Conservation (phyloP, 768 basidiomycete species). For the Kwoniella europaea region DNA sequence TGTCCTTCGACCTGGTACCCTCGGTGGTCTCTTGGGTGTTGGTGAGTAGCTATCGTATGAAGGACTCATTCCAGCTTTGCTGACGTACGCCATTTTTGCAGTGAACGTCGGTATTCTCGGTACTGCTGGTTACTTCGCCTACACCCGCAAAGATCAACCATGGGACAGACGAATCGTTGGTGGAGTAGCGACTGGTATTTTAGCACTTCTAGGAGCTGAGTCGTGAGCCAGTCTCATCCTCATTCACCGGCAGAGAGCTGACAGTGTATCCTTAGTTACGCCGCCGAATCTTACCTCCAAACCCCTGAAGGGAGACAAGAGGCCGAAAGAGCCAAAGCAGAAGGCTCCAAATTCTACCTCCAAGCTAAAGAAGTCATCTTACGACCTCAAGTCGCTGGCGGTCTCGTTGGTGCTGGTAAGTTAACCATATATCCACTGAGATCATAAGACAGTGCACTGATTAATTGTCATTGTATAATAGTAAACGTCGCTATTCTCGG, state of each 20-base stretch:
- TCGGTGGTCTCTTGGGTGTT: conserved; percentile 73
- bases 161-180: conserved; percentile 57
- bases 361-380: conserved; percentile 66
- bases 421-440: background rate
- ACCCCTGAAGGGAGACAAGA: conserved; percentile 68
- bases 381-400: conserved; percentile 70
- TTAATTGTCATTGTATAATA: conserved; percentile 36
- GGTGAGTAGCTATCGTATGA: conserved; percentile 59
- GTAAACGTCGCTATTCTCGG: conserved; percentile 69
- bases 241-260: background rate
- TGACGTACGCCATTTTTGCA: conserved; percentile 43
- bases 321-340: conserved; percentile 65
- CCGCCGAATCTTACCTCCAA: conserved; percentile 68
- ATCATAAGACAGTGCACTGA: background rate
- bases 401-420: conserved; percentile 68
- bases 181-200: conserved; percentile 50
- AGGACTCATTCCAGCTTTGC: no score
- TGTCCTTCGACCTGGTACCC: conserved; percentile 70
- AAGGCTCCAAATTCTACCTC: conserved; percentile 63
- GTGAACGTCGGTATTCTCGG: conserved; percentile 75
- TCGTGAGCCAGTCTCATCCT: conserved; percentile 38
- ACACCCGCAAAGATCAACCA: conserved; percentile 65
- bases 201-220: conserved; percentile 55
- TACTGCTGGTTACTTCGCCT: conserved; percentile 69
- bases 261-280: conserved; percentile 60